Base-by-base conservation (phyloP, 108 stramenopile genomes). In the Skeletonema tropicum region DNA sequence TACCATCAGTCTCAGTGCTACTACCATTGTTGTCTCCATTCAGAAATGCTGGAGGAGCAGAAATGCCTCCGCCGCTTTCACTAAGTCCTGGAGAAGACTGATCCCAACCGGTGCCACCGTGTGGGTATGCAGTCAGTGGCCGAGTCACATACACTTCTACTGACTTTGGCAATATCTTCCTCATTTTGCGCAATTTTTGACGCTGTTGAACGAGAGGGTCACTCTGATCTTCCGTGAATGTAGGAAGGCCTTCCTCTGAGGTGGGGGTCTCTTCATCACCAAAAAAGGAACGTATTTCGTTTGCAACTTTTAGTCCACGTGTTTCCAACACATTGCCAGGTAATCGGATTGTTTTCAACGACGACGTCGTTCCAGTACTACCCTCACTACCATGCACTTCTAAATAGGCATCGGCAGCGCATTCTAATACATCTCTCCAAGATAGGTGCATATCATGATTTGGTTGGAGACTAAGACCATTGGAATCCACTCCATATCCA, bases 261-360 rank as follows among this genome's bases (percentile, higher is more conserved):
- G n/a, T n/a, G n/a, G 76, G 26, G 55, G 4, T 26, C 33, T 25
- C 32, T 31, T 61, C 64, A 25, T 30, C 62, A 13, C 33, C 61
- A 36, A 85, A 64, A 46, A 87, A 88, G 3, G 75, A 26, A 5
- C 84, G 41, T 19, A 91, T 82, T 61, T 86, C 77, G 35, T 72
- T 52, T 14, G 90, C 89, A 60, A 90, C 80, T 5, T 72, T 58
- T 71, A 92, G 81, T 46, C 92, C 94, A 61, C 83, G 64, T 5
- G 83, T 84, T 79, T 95, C 94, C 58, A 92, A 64, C 25, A 95
- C 33, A 72, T 95, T 95, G 23, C 83, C 79, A 2, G 94, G 94
- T 9, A 95, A 66, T 71, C 92, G 90, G 15, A 95, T 80, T 10
- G 83, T 83, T 9, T 80, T 83, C 63, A 95, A 83, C 31, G 76